phyloP scores from a whole-genome alignment of 2,329 filamentous ascomycete genomes.

The Aspergillus unguis region DNA sequence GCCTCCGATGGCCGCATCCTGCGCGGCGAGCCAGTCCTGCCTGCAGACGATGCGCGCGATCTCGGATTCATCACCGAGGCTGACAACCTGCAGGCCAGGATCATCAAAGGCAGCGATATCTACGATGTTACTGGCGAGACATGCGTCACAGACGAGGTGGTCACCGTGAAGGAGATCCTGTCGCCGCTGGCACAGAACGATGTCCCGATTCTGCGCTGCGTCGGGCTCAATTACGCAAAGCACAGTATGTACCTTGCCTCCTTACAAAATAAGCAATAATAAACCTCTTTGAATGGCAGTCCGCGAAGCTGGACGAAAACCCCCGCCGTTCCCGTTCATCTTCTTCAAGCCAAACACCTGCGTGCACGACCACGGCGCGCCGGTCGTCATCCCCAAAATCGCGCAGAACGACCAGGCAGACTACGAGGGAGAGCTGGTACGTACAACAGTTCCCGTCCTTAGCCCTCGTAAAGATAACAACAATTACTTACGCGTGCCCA shows the following conservation, averaged over 20 bases:
- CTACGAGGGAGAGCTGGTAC: constrained; percentile 71
- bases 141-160: constrained; percentile 53
- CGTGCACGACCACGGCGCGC: constrained; percentile 57
- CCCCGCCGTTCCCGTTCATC: constrained; percentile 60
- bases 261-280: too few species aligned
- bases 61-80: constrained; percentile 48
- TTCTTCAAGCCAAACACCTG: constrained; percentile 68
- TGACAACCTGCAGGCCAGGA: constrained; percentile 51
- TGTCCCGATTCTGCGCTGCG: constrained; percentile 56
- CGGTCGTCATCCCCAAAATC: constrained; percentile 60
- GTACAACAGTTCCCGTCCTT: constrained; percentile 23
- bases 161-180: constrained; percentile 53
- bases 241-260: constrained; percentile 42
- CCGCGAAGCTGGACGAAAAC: constrained; percentile 48
- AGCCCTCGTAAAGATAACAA: background rate
- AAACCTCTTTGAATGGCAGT: too few species aligned
- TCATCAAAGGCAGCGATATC: constrained; percentile 51
- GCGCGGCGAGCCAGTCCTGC: constrained; percentile 52
- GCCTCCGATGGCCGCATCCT: constrained; percentile 51
- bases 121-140: constrained; percentile 49
- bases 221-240: constrained; percentile 59
- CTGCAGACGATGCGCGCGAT: constrained; percentile 36
- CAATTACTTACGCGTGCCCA: background rate
- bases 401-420: constrained; percentile 63
- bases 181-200: constrained; percentile 51